Base-by-base conservation (phyloP, 1,284 basidiomycete species). In the Papiliotrema terrestris region DNA sequence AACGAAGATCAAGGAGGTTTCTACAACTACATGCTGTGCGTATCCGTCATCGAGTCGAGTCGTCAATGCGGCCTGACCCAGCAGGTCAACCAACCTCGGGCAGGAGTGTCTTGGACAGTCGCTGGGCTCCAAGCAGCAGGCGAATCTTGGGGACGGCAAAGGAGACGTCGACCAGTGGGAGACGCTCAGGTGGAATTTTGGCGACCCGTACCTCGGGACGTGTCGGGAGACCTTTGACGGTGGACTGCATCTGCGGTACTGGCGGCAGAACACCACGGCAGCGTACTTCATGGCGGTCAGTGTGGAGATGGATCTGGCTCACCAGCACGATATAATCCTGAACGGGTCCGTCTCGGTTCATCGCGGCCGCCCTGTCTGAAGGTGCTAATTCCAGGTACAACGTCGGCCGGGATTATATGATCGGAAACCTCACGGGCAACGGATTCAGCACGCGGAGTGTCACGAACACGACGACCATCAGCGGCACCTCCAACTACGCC, bases 241-340 rank as follows among this genome's bases (percentile, higher is more conserved):
- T 13, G 94, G 94, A 5, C 84, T 89, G 66, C 94, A 98, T 70
- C 85, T 94, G 72, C 83, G 94, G 25, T 94, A 93, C 75, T 98
- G 90, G 89, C 73, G 82, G 1, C 92, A 96, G 75, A 80, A 88
- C 57, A 88, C 86, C 0, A 75, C 79, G 2, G 58, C 76, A 9
- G 91, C 92, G 8, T 81, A 88, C 55, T 97, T 97, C 72, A 79
- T 96, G 77, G 92, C 89, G 1, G 78, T 81, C 8, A 89, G 87
- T 0, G 87, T 87, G 62, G 90, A 93, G 73, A 72, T 81, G 70
- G 83, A 86, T 32, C 78, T 87, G 36, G 74, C 80, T 3, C 55
- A 83, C 82, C 60, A 76, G 4, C 85, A 87, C 68, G 79, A 82
- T 57, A 84, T 86, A 63, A 64, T 83, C 3, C 69, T 71, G 19